Percentiles rank a stretch among this genome's conserved stretches.
phyloP scores from a whole-genome alignment of 2,329 filamentous ascomycete species.

The Botrytis pseudocinerea region DNA sequence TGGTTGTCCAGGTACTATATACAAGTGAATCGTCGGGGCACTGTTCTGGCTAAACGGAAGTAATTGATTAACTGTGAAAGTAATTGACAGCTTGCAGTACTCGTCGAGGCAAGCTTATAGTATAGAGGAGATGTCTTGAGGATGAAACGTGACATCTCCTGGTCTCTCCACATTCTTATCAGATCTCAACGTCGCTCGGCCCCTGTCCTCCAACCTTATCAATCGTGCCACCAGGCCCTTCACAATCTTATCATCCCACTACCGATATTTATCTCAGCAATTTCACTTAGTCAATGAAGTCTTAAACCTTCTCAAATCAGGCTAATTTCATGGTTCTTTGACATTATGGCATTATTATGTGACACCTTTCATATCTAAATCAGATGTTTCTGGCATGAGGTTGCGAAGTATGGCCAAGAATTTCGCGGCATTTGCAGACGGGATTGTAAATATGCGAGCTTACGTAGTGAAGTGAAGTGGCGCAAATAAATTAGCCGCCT shows the following conservation, averaged over 20 bases:
- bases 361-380: not conserved
- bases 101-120: not conserved
- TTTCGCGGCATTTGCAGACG: not conserved
- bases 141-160: conserved; percentile 7
- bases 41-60: not conserved
- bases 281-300: too few species aligned
- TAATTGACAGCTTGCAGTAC: not conserved
- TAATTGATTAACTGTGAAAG: not conserved
- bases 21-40: not conserved
- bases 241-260: conserved; percentile 7
- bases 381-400: not conserved
- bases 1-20: not conserved
- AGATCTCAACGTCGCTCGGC: conserved; percentile 1
- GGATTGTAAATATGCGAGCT: not conserved
- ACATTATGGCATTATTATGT: not conserved
- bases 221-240: not conserved
- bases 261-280: not conserved
- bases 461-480: not conserved
- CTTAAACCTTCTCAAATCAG: not conserved
- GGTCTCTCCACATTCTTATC: conserved; percentile 8
- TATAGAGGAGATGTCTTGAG: not conserved
- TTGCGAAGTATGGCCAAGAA: not conserved
- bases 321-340: not conserved
- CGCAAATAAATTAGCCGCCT: not conserved
- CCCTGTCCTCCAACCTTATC: not conserved